Evolutionary conservation across 1,284 basidiomycete genomes (phyloP).

Genomic region (Pseudozyma tsukubaensis): DNA sequence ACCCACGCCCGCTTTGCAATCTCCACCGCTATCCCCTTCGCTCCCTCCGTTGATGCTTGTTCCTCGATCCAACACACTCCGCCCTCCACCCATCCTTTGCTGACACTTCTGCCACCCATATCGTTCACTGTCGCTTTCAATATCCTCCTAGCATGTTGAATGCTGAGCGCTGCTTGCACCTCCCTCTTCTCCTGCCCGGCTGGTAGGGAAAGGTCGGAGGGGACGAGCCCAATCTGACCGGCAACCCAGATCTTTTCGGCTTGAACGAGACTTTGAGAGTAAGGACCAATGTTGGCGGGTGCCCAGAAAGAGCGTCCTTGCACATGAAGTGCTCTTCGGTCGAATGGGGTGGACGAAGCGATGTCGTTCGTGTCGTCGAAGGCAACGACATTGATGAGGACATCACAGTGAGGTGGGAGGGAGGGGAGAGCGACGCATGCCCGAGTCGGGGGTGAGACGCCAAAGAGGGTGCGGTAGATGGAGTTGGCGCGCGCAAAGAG

Average conservation of each 20-base stretch:
- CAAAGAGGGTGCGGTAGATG: constrained; percentile 84
- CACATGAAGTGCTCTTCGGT: constrained; percentile 79
- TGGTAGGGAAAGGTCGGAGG: constrained; percentile 79
- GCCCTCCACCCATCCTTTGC: constrained; percentile 59
- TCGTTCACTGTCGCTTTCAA: constrained; percentile 63
- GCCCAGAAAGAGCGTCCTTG: constrained; percentile 98
- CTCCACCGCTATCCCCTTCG: constrained; percentile 7
- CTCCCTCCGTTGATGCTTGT: too few species aligned
- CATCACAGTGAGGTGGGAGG: constrained; percentile 15
- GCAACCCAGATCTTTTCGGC: constrained; percentile 84
- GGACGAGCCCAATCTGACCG: constrained; percentile 92
- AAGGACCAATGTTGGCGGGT: constrained; percentile 98
- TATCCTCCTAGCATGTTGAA: constrained; percentile 84
- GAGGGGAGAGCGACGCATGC: constrained; percentile 82
- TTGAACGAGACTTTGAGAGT: constrained; percentile 89
- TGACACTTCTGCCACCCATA: constrained; percentile 37
- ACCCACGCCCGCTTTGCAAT: constrained; percentile 20
- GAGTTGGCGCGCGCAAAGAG: constrained; percentile 61
- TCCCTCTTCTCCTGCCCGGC: constrained; percentile 66
- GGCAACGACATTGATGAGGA: constrained; percentile 24
- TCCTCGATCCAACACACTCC: constrained; percentile 66
- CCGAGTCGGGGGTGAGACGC: constrained; percentile 88
- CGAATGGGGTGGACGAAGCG: constrained; percentile 2
- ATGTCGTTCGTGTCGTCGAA: constrained; percentile 15
- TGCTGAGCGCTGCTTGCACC: constrained; percentile 78